A percentile compares a stretch with the other conserved stretches of the same genome.
These are phyloP conservation scores for Ambrosia artemisiifolia DNA, from an alignment of 129 eudicot genomes.

Conservation along the genomic window DNA sequence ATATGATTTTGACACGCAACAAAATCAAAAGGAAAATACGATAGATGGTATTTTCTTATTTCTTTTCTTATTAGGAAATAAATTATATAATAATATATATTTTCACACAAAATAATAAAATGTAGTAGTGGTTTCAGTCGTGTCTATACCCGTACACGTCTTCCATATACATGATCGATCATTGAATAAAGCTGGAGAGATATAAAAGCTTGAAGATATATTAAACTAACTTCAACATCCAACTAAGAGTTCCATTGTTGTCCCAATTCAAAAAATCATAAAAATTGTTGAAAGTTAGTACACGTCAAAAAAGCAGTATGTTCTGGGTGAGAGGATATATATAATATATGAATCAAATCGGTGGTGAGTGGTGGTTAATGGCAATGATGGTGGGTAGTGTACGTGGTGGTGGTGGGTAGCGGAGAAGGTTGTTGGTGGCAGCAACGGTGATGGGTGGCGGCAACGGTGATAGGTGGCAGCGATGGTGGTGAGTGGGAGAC, in stretches of 20 bases:
- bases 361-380: too few species aligned
- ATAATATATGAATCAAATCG: too few species aligned
- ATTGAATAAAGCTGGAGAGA: background rate
- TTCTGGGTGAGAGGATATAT: background rate
- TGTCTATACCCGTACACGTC: slow-evolving; percentile 4
- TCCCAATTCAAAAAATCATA: background rate
- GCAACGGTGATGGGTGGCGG: too few species aligned
- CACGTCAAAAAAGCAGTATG: background rate
- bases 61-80: too few species aligned
- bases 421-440: too few species aligned
- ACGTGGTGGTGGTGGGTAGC: too few species aligned
- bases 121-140: background rate
- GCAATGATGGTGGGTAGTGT: too few species aligned
- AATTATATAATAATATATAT: too few species aligned
- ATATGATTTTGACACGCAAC: background rate
- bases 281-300: background rate
- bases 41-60: background rate
- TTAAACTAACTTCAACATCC: slow-evolving; percentile 5
- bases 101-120: background rate
- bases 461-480: too few species aligned
- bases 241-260: slow-evolving; percentile 1
- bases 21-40: background rate
- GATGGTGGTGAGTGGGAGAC: too few species aligned
- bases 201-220: background rate
- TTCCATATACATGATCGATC: background rate